Evolutionary conservation across 23 red algal species (phyloP).

Genomic region (Gracilaria gracilis): DNA sequence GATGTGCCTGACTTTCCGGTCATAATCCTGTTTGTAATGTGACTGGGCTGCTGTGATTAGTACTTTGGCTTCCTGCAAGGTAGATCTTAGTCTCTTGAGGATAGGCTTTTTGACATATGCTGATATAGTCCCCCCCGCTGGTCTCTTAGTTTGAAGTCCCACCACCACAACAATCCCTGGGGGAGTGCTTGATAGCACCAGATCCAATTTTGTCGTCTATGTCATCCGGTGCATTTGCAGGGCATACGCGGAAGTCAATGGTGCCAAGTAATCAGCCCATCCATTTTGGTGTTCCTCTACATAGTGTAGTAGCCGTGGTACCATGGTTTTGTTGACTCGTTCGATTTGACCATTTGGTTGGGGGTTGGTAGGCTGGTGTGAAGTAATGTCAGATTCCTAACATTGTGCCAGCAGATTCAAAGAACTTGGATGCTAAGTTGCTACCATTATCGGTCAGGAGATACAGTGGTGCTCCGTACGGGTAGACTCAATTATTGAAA

Average conservation of each 20-base stretch:
- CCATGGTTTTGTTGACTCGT: constrained; percentile 39
- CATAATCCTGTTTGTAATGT: neutral
- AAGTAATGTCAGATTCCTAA: constrained; percentile 2
- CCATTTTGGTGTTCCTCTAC: constrained; percentile 41
- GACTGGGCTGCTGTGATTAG: neutral
- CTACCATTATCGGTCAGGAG: constrained; percentile 54
- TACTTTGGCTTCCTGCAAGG: neutral
- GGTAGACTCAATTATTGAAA: constrained; percentile 12
- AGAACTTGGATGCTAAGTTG: no score
- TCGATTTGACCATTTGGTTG: constrained; percentile 42
- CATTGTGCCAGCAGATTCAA: constrained; percentile 9
- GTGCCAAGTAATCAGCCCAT: neutral
- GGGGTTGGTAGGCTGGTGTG: constrained; percentile 50
- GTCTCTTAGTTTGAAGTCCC: neutral
- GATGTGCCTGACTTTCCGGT: constrained; percentile 1
- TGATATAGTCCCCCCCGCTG: neutral
- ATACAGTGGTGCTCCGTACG: constrained; percentile 28
- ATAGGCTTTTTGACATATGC: neutral
- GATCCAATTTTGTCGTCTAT: constrained; percentile 14
- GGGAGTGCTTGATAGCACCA: constrained; percentile 28
- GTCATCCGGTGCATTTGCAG: constrained; percentile 28
- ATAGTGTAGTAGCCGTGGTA: constrained; percentile 5
- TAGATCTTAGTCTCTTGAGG: neutral
- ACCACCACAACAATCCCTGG: constrained; percentile 6
- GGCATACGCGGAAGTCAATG: constrained; percentile 39